A percentile compares a stretch with the other conserved stretches of the same genome.
Conservation (phyloP, 1,284 basidiomycete species). For the Ceratobasidium theobromae region DNA sequence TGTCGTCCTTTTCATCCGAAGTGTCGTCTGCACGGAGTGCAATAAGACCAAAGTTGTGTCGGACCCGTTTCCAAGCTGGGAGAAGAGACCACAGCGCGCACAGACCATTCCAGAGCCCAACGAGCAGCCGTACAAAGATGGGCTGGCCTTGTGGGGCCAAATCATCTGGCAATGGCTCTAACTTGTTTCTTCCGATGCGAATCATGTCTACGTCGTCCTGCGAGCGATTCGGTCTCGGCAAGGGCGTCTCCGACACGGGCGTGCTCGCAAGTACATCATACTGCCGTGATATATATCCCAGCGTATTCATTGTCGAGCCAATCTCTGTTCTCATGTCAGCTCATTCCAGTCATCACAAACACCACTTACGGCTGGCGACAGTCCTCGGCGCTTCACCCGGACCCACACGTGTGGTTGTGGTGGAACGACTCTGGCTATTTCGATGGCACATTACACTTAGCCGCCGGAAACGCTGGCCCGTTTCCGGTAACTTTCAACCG, state of each 20-base stretch:
- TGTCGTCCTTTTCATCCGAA: conserved; percentile 47
- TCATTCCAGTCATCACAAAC: neutral
- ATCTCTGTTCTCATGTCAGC: neutral
- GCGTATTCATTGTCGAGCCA: conserved; percentile 60
- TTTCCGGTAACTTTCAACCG: no score
- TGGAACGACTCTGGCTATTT: neutral
- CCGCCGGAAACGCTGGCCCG: neutral
- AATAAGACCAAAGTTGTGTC: conserved; percentile 28
- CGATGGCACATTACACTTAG: neutral
- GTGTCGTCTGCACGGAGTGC: conserved; percentile 37
- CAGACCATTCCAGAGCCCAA: conserved; percentile 55
- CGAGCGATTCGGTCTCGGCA: neutral
- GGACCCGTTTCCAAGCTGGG: conserved; percentile 40
- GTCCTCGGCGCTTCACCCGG: neutral
- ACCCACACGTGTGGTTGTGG: neutral
- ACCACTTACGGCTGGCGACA: neutral
- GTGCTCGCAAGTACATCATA: conserved; percentile 50
- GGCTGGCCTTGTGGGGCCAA: conserved; percentile 50
- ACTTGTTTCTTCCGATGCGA: neutral
- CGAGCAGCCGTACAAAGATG: conserved; percentile 55
- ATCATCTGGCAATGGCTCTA: conserved; percentile 39
- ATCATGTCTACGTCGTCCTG: conserved; percentile 5
- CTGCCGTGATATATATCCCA: conserved; percentile 66
- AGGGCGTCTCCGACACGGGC: neutral
- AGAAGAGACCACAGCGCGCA: conserved; percentile 52